Base-by-base conservation (phyloP, 202 grass and related monocot genomes). In the Setaria italica region DNA sequence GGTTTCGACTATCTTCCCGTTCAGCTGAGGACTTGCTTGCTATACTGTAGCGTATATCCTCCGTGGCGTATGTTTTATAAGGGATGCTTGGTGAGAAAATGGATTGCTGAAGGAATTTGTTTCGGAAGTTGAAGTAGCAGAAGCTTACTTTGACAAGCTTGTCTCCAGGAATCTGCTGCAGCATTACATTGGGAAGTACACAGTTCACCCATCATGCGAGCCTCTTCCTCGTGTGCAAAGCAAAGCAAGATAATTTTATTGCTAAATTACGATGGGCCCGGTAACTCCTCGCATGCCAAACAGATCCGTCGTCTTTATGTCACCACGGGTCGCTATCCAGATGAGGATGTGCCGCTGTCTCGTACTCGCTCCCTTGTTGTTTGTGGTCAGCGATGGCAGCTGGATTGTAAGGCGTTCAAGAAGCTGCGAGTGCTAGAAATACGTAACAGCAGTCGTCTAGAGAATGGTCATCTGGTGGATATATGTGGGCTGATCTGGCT, bases 91-190 rank as follows among this genome's bases (percentile, higher is more conserved):
- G 62, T 71, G 1, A 77, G 62, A 20, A 66, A 1, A 37, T 88
- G 79, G 71, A 48, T 77, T 5, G 49, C 58, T 12, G 67, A 88
- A 83, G 71, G 78, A 25, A 4, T 69, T 69, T 43, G 37, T 45
- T n/a, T n/a, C 42, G 2, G 1, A 1, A 63, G 3, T 2, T 13
- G 29, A 5, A 63, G 29, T 8, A 21, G n/a, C 56, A 58, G 59
- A 30, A 29, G n/a, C 59, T 32, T 62, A 32, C 25, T 11, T 30
- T 30, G 59, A 62, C 7, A 2, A 62, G 59, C 59, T 62, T 32
- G 21, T 62, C 21, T 62, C 19, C 6, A 58, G 5, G 19, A 58
- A 58, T 58, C 7, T 57, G 15, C 4, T 57, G 54, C 54, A 57
- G 3, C 54, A 0, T 25, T 25, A 25, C 25, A 25, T 25, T 25